These are phyloP conservation scores for Cruciata laevipes DNA, from an alignment of 257 asterid genomes.

Conservation along the genomic window DNA sequence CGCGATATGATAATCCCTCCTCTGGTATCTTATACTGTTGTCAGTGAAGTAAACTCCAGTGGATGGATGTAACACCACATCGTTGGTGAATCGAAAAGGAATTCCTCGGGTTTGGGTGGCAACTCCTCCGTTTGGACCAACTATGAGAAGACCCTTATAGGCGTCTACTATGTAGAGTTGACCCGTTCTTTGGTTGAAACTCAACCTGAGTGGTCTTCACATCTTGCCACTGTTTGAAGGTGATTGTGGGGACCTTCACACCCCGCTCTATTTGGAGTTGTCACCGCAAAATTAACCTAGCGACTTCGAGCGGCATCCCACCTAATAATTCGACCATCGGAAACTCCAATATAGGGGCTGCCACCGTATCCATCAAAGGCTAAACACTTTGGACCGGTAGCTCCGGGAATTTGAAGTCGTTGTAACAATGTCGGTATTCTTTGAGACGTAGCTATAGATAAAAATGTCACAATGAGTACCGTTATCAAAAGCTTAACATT, in stretches of 20 bases:
- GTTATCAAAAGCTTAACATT: no score
- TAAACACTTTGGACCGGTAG: slow-evolving; percentile 51
- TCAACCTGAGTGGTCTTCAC: slow-evolving; percentile 71
- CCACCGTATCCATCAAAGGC: slow-evolving; percentile 39
- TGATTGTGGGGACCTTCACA: slow-evolving; percentile 41
- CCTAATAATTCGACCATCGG: slow-evolving; percentile 62
- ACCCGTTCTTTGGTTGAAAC: slow-evolving; percentile 37
- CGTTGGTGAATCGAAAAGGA: not conserved
- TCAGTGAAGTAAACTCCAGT: slow-evolving; percentile 55
- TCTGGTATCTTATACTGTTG: slow-evolving; percentile 38
- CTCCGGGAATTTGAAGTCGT: slow-evolving; percentile 2
- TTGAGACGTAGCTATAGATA: not conserved
- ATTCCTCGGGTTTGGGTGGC: not conserved
- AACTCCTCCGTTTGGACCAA: not conserved
- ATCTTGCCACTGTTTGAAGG: slow-evolving; percentile 34
- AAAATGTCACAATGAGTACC: no score
- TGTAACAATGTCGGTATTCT: not conserved
- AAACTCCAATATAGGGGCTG: slow-evolving; percentile 67
- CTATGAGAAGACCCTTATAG: slow-evolving; percentile 46
- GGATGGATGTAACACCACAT: slow-evolving; percentile 31
- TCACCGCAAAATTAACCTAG: slow-evolving; percentile 59
- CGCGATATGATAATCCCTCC: slow-evolving; percentile 36
- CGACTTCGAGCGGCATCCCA: slow-evolving; percentile 48
- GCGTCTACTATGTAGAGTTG: slow-evolving; percentile 57
- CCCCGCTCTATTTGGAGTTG: slow-evolving; percentile 44